phyloP scores from a whole-genome alignment of 2,329 filamentous ascomycete species.

The Camptophora hylomeconis region DNA sequence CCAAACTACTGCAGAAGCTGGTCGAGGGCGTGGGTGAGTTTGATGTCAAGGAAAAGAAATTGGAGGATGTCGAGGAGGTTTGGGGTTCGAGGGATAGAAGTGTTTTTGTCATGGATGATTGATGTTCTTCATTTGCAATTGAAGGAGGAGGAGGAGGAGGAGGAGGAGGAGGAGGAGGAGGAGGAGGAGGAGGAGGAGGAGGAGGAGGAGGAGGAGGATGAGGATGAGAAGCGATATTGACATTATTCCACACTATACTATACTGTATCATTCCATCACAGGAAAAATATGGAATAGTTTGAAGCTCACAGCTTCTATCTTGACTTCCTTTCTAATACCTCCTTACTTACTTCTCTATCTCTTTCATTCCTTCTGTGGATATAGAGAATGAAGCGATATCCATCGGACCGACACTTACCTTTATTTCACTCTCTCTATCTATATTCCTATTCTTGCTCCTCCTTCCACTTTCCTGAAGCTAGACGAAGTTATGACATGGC shows the following conservation, averaged over 20 bases:
- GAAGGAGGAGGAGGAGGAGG: conserved; percentile 37
- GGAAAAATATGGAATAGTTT: neutral
- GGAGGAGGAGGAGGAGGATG: conserved; percentile 12
- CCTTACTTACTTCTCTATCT: neutral
- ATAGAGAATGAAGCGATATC: neutral
- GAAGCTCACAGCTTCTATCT: neutral
- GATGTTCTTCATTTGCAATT: too few relatives aligned
- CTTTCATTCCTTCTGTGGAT: neutral
- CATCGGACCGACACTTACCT: neutral
- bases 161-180: conserved; percentile 26
- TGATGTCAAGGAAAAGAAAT: conserved; percentile 10
- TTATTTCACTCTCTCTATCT: too few relatives aligned
- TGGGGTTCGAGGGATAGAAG: conserved; percentile 21
- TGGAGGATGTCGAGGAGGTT: conserved; percentile 15
- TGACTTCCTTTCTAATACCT: neutral
- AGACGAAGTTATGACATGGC: too few relatives aligned
- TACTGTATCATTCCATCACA: too few relatives aligned
- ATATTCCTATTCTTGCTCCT: too few relatives aligned
- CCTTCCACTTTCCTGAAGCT: too few relatives aligned
- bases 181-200: conserved; percentile 20
- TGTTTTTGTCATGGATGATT: conserved; percentile 14
- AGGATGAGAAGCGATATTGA: conserved; percentile 18
- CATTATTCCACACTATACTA: too few relatives aligned
- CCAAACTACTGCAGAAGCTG: conserved; percentile 8
- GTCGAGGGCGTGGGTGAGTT: conserved; percentile 12